phyloP scores from a whole-genome alignment of 345 rosid genomes.

The Salix exigua region DNA sequence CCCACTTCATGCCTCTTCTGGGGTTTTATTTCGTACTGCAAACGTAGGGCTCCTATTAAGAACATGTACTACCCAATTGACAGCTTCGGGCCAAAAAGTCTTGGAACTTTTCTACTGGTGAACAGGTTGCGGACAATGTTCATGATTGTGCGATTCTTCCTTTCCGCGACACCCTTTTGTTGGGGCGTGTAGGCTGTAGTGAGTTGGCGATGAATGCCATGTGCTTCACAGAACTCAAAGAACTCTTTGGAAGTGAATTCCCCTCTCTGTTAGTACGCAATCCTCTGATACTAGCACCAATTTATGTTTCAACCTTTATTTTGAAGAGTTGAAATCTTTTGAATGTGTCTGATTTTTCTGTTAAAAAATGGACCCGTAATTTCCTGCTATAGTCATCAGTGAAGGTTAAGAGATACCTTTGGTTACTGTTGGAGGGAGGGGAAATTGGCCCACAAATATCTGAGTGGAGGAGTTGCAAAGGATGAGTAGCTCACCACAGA shows the following conservation, averaged over 20 bases:
- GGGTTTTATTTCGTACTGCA: not conserved
- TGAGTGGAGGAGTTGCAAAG: not conserved
- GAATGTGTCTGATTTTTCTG: not conserved
- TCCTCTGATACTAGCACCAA: not conserved
- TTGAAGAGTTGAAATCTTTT: too few relatives aligned
- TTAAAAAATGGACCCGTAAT: not conserved
- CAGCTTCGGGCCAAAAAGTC: not conserved
- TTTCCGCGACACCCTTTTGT: not conserved
- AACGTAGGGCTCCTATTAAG: not conserved
- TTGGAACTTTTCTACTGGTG: not conserved
- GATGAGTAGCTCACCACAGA: not conserved
- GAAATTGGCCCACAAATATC: not conserved
- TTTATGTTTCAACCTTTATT: too few relatives aligned
- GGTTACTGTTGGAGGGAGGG: not conserved
- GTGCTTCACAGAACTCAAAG: not conserved
- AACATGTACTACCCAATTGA: not conserved
- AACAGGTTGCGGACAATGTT: not conserved
- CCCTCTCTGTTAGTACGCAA: not conserved
- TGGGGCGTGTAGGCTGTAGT: not conserved
- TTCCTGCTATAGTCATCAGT: not conserved
- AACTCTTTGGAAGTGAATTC: not conserved
- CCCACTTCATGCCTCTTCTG: not conserved
- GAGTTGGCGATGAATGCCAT: not conserved
- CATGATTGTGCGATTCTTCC: not conserved
- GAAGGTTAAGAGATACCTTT: not conserved